Base-by-base conservation (phyloP, 495 filamentous ascomycete species). In the Rhizodiscina lignyota region DNA sequence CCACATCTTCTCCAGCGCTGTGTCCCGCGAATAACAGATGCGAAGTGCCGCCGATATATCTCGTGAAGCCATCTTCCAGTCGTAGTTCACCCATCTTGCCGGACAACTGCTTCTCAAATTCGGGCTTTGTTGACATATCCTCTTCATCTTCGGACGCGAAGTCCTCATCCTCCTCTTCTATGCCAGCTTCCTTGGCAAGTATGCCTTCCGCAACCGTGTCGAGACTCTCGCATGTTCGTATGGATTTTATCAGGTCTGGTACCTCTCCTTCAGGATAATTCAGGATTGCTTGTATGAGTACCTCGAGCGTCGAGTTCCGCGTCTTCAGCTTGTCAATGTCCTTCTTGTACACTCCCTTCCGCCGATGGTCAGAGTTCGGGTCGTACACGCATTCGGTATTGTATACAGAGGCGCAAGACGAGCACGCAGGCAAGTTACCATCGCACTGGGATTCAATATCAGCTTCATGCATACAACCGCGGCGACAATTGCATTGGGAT, bases 331-430 rank as follows among this genome's bases (percentile, higher is more conserved):
- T 81, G 54, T 94, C 85, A 31, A 85, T 78, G 54, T 94, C 85
- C 55, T 93, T 83, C 55, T 84, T 86, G 54, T 94, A 94, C 6
- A 94, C 89, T 32, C 89, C 89, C 53, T 96, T 97, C 13, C 89
- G 74, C 31, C 89, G 79, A 51, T 94, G 84, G 54, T 97, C 89
- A 37, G 83, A 89, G 50, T 83, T 91, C 4, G 84, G 89, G 52
- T 96, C 91, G 63, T 96, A 97, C 34, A 92, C 64, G 56, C 85
- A 84, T 43, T 77, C 74, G 28, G 89, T 96, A 40, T 86, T 79
- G 49, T 97, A 97, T 27, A 97, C 91, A 31, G 83, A 91, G 18
- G 83, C 72, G 57, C 89, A 97, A 18, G 89, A 89, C 13, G 89
- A 85, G 50, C 89, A 97, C 43, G 81, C 83, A 3, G 89, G 89